phyloP scores from a whole-genome alignment of 192 early-diverging fungal species.

The Umbelopsis isabellina region DNA sequence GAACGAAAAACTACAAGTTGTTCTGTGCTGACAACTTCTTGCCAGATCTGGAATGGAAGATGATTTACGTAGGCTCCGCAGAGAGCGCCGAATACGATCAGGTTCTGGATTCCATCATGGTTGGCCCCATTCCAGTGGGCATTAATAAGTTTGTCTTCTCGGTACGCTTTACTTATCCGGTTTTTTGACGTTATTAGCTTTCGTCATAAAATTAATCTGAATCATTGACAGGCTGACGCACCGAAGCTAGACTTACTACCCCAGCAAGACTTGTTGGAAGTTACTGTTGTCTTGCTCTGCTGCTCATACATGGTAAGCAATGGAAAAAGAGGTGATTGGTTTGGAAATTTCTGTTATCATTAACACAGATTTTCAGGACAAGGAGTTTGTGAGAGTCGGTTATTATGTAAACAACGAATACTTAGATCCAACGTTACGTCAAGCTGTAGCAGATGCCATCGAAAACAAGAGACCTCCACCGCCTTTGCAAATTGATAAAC shows the following conservation, averaged over 20 bases:
- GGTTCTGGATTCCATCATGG: conserved; percentile 91
- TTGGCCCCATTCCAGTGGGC: conserved; percentile 95
- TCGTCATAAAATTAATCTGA: not conserved
- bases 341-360: no score
- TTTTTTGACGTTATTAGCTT: not conserved
- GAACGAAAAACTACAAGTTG: not conserved
- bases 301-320: conserved; percentile 68
- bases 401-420: conserved; percentile 99
- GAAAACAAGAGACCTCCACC: conserved; percentile 71
- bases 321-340: no score
- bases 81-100: conserved; percentile 87
- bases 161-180: conserved; percentile 47
- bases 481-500: conserved; percentile 68
- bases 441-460: conserved; percentile 63
- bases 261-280: conserved; percentile 79
- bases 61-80: conserved; percentile 92
- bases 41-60: conserved; percentile 94
- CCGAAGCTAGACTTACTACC: conserved; percentile 80
- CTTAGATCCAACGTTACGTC: conserved; percentile 46
- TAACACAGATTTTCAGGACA: conserved; percentile 49
- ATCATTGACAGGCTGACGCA: conserved; percentile 57
- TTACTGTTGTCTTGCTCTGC: conserved; percentile 89
- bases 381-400: conserved; percentile 96
- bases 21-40: not conserved
- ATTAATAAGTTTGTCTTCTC: conserved; percentile 92